These are phyloP conservation scores for Nigrograna mackinnonii DNA, from an alignment of 2,329 filamentous ascomycete species.

Conservation along the genomic window DNA sequence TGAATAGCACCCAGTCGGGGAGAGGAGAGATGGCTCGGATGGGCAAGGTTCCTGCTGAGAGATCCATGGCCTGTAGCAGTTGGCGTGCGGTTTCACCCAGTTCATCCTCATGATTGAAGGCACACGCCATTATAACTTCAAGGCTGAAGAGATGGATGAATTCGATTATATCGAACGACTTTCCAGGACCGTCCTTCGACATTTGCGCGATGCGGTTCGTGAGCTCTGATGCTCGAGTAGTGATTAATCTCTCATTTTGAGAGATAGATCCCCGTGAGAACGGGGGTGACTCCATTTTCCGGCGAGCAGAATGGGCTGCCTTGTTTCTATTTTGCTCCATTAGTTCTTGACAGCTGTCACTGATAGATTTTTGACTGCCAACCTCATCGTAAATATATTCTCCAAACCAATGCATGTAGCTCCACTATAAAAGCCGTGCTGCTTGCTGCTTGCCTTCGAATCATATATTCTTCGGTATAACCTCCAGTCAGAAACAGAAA, in stretches of 20 bases:
- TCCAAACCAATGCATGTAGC: background rate
- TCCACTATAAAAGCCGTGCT: background rate
- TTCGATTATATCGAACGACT: background rate
- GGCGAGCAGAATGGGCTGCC: background rate
- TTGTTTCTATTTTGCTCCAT: background rate
- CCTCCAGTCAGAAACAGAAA: constrained; percentile 1
- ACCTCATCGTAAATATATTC: background rate
- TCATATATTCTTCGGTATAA: background rate
- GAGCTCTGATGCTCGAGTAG: background rate
- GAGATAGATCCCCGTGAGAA: background rate
- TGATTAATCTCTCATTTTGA: background rate
- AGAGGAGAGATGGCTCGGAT: background rate
- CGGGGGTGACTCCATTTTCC: background rate
- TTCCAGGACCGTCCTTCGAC: too few species aligned
- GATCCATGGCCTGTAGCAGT: background rate
- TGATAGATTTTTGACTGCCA: background rate
- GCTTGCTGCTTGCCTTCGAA: background rate
- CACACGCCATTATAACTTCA: background rate
- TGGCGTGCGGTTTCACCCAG: background rate
- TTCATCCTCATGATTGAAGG: background rate
- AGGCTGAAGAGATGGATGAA: background rate
- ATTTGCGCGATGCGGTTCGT: too few species aligned
- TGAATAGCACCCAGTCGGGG: background rate
- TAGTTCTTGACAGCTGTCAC: background rate
- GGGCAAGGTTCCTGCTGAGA: background rate